phyloP scores from a whole-genome alignment of 1,284 basidiomycete genomes.

The Malassezia sympodialis region DNA sequence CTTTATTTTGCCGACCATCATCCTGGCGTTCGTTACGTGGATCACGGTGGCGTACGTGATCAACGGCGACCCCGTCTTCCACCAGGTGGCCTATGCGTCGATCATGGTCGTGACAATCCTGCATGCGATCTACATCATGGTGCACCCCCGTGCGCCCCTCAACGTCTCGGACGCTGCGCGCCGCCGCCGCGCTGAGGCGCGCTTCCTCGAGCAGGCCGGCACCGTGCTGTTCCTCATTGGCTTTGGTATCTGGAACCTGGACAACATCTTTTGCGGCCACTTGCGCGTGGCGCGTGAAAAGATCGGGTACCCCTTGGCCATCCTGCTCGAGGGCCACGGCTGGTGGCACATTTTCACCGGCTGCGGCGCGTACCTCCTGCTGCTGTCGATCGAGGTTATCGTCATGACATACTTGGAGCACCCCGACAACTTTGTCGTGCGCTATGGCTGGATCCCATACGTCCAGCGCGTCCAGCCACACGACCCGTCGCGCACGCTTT shows the following conservation, averaged over 20 bases:
- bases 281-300: slow-evolving; percentile 23
- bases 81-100: slow-evolving; percentile 48
- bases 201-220: slow-evolving; percentile 21
- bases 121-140: slow-evolving; percentile 44
- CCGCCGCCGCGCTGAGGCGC: slow-evolving; percentile 7
- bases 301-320: slow-evolving; percentile 31
- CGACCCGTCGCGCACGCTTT: slow-evolving; percentile 7
- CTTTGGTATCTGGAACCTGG: slow-evolving; percentile 54
- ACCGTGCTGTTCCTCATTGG: slow-evolving; percentile 46
- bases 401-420: slow-evolving; percentile 27
- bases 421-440: slow-evolving; percentile 20
- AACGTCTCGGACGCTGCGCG: slow-evolving; percentile 12
- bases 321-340: slow-evolving; percentile 40
- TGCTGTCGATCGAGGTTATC: slow-evolving; percentile 36
- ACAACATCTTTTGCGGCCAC: slow-evolving; percentile 52
- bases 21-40: slow-evolving; percentile 22
- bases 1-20: slow-evolving; percentile 18
- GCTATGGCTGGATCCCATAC: slow-evolving; percentile 17
- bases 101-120: slow-evolving; percentile 47
- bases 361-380: slow-evolving; percentile 50
- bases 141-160: slow-evolving; percentile 18
- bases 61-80: slow-evolving; percentile 54
- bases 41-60: slow-evolving; percentile 47
- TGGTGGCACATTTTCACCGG: slow-evolving; percentile 54
- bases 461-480: slow-evolving; percentile 21